Conservation (phyloP, 2,329 filamentous ascomycete species). For the Paraconiothyrium sp. region DNA sequence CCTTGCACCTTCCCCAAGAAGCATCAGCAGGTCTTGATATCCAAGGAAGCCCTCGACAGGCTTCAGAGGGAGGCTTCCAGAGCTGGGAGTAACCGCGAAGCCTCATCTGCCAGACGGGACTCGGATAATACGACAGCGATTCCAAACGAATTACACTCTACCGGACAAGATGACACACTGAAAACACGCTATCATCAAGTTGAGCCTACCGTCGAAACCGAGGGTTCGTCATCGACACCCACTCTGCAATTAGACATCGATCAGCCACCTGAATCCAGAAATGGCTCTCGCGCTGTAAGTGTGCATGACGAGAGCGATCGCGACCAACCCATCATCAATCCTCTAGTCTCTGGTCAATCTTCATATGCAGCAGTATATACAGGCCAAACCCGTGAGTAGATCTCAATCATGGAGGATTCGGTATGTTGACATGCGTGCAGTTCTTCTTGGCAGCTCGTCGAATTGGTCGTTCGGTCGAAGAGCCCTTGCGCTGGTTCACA, state of each 20-base stretch:
- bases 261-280: not conserved
- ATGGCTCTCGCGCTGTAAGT: not conserved
- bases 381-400: not conserved
- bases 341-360: not conserved
- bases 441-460: not conserved
- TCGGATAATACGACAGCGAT: not conserved
- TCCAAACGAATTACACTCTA: not conserved
- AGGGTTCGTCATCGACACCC: not conserved
- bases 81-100: not conserved
- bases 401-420: not conserved
- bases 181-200: not conserved
- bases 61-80: not conserved
- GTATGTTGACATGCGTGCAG: not conserved
- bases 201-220: not conserved
- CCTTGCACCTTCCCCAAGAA: not conserved
- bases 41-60: not conserved
- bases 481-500: not conserved
- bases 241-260: not conserved
- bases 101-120: not conserved
- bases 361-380: not conserved
- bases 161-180: not conserved
- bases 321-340: not conserved
- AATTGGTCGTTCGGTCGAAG: constrained; percentile 2
- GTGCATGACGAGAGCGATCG: not conserved
- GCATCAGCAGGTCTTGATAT: not conserved